Evolutionary conservation across 164 flowering plant genomes (phyloP), one percentile per base, ranked within the genome.

Genomic region (Vitis rupestris): DNA sequence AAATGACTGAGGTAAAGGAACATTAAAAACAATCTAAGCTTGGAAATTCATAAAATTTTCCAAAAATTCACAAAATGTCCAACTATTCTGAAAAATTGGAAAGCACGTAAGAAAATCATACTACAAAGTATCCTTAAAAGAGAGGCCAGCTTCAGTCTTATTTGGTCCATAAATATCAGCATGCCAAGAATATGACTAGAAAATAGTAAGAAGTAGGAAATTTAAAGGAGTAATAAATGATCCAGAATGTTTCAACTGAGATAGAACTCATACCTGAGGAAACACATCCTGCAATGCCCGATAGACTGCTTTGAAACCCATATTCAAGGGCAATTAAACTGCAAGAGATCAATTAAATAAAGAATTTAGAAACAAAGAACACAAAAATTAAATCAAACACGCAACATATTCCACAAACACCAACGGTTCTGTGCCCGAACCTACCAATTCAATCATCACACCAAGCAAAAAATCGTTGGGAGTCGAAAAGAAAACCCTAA

Each of bases 261-360:
- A 29, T 4, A 59, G 30, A 9, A 57, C 1, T n/a, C 61, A 27
- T 81, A 87, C 94, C 87, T 83, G 79, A 3, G 94, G 94, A 66
- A 87, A 89, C 19, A 89, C 48, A 57, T 89, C 91, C 76, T 71
- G 66, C 77, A 89, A 75, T 31, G 78, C 37, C 44, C 53, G 64
- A 69, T 78, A 89, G 4, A 89, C 89, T 27, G 79, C 62, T 16
- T 75, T 74, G 82, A 86, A 86, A 10, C 85, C 90, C 94, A 89
- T 89, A 4, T 4, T 56, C 1, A 23, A 60, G 48, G 52, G 57
- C 52, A 29, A 65, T n/a, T 51, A 58, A 27, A 51, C 75, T 72
- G 75, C 74, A 69, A 23, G 11, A 51, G 52, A 63, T 62, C 9
- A 9, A 70, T 17, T 61, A 37, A 63, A 48, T 1, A 50, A 4